phyloP scores from a whole-genome alignment of 2,329 filamentous ascomycete genomes.

The Monilinia fructigena region DNA sequence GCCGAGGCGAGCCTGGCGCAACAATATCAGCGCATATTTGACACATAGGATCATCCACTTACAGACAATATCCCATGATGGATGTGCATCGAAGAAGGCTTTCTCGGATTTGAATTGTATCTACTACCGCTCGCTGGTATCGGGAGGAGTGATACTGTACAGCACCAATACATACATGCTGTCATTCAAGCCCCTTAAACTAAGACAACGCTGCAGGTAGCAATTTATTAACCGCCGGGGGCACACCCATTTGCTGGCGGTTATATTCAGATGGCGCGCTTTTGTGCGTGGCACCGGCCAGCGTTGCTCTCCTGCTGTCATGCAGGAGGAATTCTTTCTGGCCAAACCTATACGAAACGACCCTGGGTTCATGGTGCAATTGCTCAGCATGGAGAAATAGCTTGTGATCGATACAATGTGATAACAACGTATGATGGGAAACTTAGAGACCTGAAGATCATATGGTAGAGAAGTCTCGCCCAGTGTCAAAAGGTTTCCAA shows the following conservation, averaged over 20 bases:
- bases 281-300: constrained; percentile 3
- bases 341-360: not conserved
- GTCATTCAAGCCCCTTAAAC: not conserved
- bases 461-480: constrained; percentile 11
- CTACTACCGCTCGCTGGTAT: constrained; percentile 8
- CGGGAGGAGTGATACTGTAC: not conserved
- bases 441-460: not conserved
- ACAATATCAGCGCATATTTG: not conserved
- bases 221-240: not conserved
- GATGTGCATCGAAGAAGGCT: not conserved
- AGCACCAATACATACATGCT: constrained; percentile 15
- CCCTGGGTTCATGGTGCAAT: not conserved
- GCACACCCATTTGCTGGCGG: not conserved
- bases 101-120: not conserved
- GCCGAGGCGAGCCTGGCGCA: not conserved
- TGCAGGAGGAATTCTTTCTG: not conserved
- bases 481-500: not conserved
- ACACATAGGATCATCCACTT: not conserved
- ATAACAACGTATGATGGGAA: not conserved
- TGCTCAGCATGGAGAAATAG: constrained; percentile 2
- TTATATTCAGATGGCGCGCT: not conserved
- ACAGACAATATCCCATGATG: not conserved
- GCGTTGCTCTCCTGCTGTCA: not conserved
- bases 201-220: constrained; percentile 6
- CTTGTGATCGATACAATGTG: not conserved